Conservation (phyloP, 805 yeast species). For the Schwanniomyces yamadae region DNA sequence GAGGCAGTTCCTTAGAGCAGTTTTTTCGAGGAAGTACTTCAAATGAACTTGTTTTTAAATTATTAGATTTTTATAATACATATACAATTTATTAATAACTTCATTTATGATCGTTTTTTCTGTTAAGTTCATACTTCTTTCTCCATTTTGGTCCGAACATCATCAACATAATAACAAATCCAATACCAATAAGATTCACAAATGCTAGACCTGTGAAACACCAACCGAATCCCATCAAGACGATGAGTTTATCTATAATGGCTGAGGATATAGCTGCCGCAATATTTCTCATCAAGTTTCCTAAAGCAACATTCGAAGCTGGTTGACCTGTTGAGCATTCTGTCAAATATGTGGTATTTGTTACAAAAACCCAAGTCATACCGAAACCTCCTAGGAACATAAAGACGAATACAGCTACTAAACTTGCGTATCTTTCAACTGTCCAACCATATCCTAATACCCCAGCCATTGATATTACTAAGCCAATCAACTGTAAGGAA, state of each 20-base stretch:
- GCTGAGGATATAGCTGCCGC: constrained; percentile 56
- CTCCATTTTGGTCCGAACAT: constrained; percentile 26
- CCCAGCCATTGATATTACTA: constrained; percentile 43
- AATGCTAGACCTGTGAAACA: constrained; percentile 52
- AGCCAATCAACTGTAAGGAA: constrained; percentile 43
- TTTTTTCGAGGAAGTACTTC: no score
- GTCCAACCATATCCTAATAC: constrained; percentile 56
- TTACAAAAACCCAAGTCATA: constrained; percentile 54
- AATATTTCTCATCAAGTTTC: constrained; percentile 50
- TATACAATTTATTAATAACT: no score
- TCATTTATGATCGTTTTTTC: no score
- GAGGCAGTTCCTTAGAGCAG: no score
- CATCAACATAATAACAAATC: constrained; percentile 16
- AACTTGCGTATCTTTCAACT: constrained; percentile 35
- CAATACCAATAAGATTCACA: constrained; percentile 18
- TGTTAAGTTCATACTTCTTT: constrained; percentile 7
- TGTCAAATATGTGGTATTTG: constrained; percentile 53
- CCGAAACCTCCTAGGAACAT: constrained; percentile 51
- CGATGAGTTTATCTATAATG: constrained; percentile 33
- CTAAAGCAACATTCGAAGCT: constrained; percentile 53
- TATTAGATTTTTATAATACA: no score
- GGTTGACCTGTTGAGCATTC: constrained; percentile 51
- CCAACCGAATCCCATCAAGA: constrained; percentile 50
- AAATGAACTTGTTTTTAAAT: no score
- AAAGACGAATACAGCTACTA: constrained; percentile 41